phyloP scores from a whole-genome alignment of 2,329 filamentous ascomycete species.

The Aspergillus tubingensis region DNA sequence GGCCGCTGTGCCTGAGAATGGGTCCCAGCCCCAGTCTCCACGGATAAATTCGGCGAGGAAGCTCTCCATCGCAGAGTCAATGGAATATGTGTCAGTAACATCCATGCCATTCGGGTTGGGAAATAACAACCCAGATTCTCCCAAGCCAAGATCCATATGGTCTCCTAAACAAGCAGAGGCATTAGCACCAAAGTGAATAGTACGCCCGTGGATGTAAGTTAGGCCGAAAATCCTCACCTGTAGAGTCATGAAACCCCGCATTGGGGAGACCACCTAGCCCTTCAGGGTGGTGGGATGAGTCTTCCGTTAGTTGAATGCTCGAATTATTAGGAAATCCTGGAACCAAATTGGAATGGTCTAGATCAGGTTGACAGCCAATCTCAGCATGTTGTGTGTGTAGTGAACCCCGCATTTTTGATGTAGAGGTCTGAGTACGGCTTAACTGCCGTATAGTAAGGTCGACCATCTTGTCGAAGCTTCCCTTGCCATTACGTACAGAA shows the following conservation, averaged over 20 bases:
- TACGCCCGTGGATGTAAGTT: neutral
- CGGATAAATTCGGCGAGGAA: constrained; percentile 27
- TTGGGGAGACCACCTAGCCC: neutral
- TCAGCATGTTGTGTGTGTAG: neutral
- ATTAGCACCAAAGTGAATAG: neutral
- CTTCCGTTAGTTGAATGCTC: neutral
- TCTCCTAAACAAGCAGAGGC: neutral
- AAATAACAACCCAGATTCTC: neutral
- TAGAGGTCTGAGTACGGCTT: constrained; percentile 11
- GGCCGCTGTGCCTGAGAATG: constrained; percentile 17
- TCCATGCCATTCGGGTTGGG: constrained; percentile 3
- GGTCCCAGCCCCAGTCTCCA: constrained; percentile 30
- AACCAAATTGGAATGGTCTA: neutral
- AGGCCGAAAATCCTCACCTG: neutral
- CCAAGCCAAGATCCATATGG: neutral
- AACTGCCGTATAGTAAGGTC: constrained; percentile 30
- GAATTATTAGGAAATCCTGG: neutral
- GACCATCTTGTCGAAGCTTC: constrained; percentile 35
- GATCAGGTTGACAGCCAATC: neutral
- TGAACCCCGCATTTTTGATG: neutral
- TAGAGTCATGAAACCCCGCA: neutral
- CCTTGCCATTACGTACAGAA: constrained; percentile 35
- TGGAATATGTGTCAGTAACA: constrained; percentile 6
- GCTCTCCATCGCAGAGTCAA: constrained; percentile 27
- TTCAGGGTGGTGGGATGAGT: neutral